Percentiles rank a stretch among this genome's conserved stretches.
Evolutionary conservation across 306 rosid genomes (phyloP).

Genomic region (Cucurbita ficifolia): DNA sequence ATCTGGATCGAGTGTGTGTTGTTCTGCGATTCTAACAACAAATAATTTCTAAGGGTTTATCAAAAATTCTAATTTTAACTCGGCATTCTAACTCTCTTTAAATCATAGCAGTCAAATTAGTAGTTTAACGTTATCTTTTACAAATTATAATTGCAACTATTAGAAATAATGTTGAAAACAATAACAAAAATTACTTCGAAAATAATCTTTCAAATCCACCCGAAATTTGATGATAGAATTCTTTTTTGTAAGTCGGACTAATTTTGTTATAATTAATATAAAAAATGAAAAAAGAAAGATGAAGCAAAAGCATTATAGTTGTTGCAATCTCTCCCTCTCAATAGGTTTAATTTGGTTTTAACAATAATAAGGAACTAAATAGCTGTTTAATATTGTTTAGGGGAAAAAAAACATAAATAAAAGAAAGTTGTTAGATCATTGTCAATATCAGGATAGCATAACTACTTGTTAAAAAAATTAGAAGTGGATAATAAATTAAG

Average conservation of each 20-base stretch:
- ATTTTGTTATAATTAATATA: no score
- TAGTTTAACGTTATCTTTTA: no score
- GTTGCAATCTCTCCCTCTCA: neutral
- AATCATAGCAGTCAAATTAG: no score
- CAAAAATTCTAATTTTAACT: no score
- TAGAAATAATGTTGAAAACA: neutral
- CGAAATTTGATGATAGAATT: neutral
- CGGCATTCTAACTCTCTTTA: no score
- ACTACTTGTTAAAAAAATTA: neutral
- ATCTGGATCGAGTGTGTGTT: no score
- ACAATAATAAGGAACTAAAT: neutral
- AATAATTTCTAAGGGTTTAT: no score
- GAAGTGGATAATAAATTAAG: neutral
- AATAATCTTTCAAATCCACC: neutral
- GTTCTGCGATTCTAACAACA: no score
- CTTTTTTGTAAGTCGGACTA: neutral
- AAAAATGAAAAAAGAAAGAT: neutral
- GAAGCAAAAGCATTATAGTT: conserved; percentile 3
- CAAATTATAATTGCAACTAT: neutral
- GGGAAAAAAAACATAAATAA: neutral
- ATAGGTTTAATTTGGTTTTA: neutral
- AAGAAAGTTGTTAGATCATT: neutral
- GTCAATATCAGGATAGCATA: neutral
- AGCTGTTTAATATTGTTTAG: neutral
- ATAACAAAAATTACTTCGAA: neutral